phyloP scores from a whole-genome alignment of 2,329 filamentous ascomycete species.

The Bipolaris zeicola region DNA sequence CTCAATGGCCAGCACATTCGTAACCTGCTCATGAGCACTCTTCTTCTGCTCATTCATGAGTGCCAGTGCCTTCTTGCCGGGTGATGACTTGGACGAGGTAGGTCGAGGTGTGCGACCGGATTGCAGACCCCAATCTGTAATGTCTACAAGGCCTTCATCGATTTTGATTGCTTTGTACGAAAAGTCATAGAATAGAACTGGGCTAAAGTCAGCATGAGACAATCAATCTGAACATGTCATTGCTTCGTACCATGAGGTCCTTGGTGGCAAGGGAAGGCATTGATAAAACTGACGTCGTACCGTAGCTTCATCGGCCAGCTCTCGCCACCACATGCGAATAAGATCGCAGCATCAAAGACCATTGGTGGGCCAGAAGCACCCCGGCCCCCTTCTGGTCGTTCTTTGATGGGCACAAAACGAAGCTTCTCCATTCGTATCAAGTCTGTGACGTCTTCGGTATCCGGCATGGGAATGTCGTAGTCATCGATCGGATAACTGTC shows the following conservation, averaged over 20 bases:
- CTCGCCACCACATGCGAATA: conserved; percentile 49
- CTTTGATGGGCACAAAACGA: conserved; percentile 58
- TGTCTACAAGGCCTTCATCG: conserved; percentile 66
- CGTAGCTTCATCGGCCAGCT: conserved; percentile 48
- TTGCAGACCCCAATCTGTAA: conserved; percentile 66
- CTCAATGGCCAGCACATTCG: conserved; percentile 73
- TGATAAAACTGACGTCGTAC: conserved; percentile 51
- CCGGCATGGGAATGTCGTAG: conserved; percentile 66
- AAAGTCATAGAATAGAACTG: conserved; percentile 74
- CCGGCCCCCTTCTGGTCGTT: conserved; percentile 37
- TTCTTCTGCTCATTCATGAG: conserved; percentile 30
- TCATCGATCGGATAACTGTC: conserved; percentile 68
- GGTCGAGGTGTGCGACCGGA: conserved; percentile 39
- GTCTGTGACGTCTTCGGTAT: conserved; percentile 64
- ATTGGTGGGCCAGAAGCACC: conserved; percentile 41
- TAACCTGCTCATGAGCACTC: conserved; percentile 50
- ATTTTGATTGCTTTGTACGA: conserved; percentile 63
- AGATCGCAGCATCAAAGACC: conserved; percentile 47
- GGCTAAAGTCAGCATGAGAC: conserved; percentile 14
- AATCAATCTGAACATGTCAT: accelerated
- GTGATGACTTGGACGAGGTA: conserved; percentile 40
- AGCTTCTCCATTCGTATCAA: conserved; percentile 73
- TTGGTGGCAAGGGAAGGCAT: conserved; percentile 50
- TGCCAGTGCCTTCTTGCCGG: conserved; percentile 38
- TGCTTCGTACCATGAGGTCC: conserved; percentile 47